Evolutionary conservation across 2,329 filamentous ascomycete genomes (phyloP).

Genomic region (Hyphodiscus sp.): DNA sequence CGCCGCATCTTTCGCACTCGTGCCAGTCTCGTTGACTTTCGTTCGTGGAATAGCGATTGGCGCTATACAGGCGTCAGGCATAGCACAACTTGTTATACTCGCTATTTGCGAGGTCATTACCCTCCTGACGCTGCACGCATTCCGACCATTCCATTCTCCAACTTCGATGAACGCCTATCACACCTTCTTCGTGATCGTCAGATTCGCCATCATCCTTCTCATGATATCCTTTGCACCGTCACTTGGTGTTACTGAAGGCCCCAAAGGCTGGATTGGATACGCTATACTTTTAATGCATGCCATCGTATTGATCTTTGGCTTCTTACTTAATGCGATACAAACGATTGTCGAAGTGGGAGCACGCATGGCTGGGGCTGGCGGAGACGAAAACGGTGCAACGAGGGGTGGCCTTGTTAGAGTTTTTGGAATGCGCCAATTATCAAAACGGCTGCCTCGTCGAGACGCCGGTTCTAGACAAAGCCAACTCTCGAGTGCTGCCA

Average conservation of each 20-base stretch:
- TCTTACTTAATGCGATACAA: conserved; percentile 86
- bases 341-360: conserved; percentile 86
- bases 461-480: conserved; percentile 66
- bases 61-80: conserved; percentile 85
- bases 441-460: conserved; percentile 60
- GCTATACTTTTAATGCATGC: conserved; percentile 81
- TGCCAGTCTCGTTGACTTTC: conserved; percentile 79
- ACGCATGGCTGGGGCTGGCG: conserved; percentile 74
- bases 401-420: conserved; percentile 83
- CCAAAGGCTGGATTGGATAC: conserved; percentile 94
- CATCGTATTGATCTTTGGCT: conserved; percentile 79
- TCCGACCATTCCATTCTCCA: conserved; percentile 80
- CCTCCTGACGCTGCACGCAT: conserved; percentile 79
- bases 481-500: conserved; percentile 74
- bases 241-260: conserved; percentile 67
- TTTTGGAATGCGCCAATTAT: conserved; percentile 85
- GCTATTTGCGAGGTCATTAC: conserved; percentile 92
- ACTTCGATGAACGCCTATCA: conserved; percentile 99
- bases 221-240: conserved; percentile 82
- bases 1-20: conserved; percentile 80
- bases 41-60: conserved; percentile 86
- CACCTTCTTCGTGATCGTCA: conserved; percentile 70
- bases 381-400: conserved; percentile 63
- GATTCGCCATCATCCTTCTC: conserved; percentile 68
- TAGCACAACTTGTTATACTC: conserved; percentile 85